These are phyloP conservation scores for Daedaleopsis sinensis DNA, from an alignment of 768 basidiomycete genomes.

Conservation along the genomic window DNA sequence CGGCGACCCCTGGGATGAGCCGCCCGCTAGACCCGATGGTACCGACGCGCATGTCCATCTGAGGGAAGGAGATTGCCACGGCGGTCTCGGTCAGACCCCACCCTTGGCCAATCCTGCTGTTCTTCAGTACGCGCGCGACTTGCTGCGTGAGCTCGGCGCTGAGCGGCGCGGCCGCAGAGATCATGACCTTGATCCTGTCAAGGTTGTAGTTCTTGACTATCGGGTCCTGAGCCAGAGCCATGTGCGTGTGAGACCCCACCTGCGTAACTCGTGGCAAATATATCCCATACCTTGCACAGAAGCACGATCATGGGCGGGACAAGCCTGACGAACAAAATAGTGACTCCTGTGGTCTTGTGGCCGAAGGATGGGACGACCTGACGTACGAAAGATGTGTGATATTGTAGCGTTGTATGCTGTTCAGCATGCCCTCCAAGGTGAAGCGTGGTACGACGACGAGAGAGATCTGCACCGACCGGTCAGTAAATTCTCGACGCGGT, in stretches of 20 bases:
- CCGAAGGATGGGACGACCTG: background rate
- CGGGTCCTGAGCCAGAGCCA: slow-evolving; percentile 44
- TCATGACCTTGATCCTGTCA: slow-evolving; percentile 45
- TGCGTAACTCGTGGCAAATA: no score
- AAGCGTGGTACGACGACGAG: slow-evolving; percentile 66
- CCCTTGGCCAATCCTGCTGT: slow-evolving; percentile 22
- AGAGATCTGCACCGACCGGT: slow-evolving; percentile 38
- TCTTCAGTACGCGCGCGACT: slow-evolving; percentile 27
- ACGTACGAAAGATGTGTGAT: slow-evolving; percentile 52
- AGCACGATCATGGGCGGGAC: slow-evolving; percentile 61
- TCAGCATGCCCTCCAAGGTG: slow-evolving; percentile 58
- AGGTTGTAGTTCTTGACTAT: slow-evolving; percentile 53
- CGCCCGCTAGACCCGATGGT: slow-evolving; percentile 51
- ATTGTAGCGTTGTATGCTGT: slow-evolving; percentile 58
- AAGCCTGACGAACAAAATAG: slow-evolving; percentile 37
- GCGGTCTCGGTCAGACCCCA: slow-evolving; percentile 58
- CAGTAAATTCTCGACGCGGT: background rate
- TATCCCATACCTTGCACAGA: slow-evolving; percentile 39
- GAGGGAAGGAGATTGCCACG: slow-evolving; percentile 53
- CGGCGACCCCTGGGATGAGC: slow-evolving; percentile 55
- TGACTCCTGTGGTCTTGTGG: background rate
- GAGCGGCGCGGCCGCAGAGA: slow-evolving; percentile 61
- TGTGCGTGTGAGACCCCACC: no score
- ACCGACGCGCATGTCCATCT: slow-evolving; percentile 49
- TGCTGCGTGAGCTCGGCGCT: slow-evolving; percentile 49